Conservation (phyloP, 805 yeast genomes). For the Saccharomycopsis capsularis region DNA sequence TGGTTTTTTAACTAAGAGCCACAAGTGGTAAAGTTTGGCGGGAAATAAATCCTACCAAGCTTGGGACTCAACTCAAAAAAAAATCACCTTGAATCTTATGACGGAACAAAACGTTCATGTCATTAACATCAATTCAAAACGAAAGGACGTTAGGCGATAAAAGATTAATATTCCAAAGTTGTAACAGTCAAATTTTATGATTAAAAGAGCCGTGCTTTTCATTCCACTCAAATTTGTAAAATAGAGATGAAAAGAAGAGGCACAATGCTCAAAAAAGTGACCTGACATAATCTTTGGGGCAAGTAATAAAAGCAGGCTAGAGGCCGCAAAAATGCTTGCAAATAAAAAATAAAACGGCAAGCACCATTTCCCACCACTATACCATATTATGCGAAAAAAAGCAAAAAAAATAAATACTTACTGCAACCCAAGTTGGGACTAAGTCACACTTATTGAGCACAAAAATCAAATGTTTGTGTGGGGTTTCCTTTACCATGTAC, state of each 20-base stretch:
- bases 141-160: conserved; percentile 45
- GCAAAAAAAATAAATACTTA: no score
- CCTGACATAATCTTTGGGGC: conserved; percentile 89
- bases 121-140: conserved; percentile 38
- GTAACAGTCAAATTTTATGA: conserved; percentile 84
- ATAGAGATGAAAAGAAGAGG: no score
- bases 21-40: conserved; percentile 2
- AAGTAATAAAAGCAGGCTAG: no score
- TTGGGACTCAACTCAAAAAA: conserved; percentile 43
- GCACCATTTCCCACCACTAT: no score
- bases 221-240: conserved; percentile 14
- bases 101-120: conserved; percentile 24
- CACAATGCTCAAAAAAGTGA: conserved; percentile 35
- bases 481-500: conserved; percentile 86
- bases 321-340: no score
- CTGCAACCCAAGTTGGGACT: conserved; percentile 99
- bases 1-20: conserved; percentile 21
- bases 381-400: no score
- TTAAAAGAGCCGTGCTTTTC: conserved; percentile 19
- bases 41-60: not conserved
- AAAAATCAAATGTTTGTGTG: conserved; percentile 92
- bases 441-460: conserved; percentile 96
- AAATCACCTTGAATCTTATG: conserved; percentile 35
- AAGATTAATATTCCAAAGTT: conserved; percentile 85
- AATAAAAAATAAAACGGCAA: no score